Evolutionary conservation across 2,329 filamentous ascomycete species (phyloP), one percentile per base, ranked within the genome.

Genomic region (Cercospora brassicicola): DNA sequence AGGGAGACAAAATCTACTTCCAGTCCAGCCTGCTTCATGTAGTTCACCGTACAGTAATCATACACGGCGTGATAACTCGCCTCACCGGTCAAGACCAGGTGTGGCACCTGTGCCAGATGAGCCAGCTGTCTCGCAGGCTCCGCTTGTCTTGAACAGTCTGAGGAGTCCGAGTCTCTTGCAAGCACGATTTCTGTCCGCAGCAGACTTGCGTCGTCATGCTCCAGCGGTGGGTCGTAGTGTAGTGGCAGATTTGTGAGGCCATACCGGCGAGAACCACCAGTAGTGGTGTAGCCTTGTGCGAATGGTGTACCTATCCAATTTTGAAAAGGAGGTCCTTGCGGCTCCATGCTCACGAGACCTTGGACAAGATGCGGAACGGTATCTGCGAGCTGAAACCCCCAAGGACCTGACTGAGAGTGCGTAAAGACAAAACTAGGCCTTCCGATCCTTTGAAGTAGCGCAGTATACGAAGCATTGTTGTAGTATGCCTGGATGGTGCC

Each of bases 1-100:
- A 88, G 77, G 60, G 80, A 76, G 39, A 86, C 70, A 77, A 81
- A 82, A 2, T 84, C 78, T 1, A 81, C 79, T 0, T 72, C 67
- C 0, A 84, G 80, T 0, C 86, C 86, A 1, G 83, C 85, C 73
- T 89, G 86, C 62, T 76, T 72, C 73, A 89, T 73, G 73, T 84
- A 89, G 11, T 76, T 69, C 1, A 84, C 82, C 0, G 84, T 87
- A 39, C 85, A 86, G 75, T 85, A 83, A 71, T 89, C 87, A 68
- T 84, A 89, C 9, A 78, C 75, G 2, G 79, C 78, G 75, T 89
- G 87, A n/a, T 81, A 82, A 62, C 84, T 85, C 2, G 87, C 83
- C 65, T 88, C 83, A 0, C 79, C 79, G 0, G 85, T 88, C 28
- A 87, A 72, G 15, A 88, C 69, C 1, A 85, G 75, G 4, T 85